Base-by-base conservation (phyloP, 768 basidiomycete species). In the Tricholoma furcatifolium region DNA sequence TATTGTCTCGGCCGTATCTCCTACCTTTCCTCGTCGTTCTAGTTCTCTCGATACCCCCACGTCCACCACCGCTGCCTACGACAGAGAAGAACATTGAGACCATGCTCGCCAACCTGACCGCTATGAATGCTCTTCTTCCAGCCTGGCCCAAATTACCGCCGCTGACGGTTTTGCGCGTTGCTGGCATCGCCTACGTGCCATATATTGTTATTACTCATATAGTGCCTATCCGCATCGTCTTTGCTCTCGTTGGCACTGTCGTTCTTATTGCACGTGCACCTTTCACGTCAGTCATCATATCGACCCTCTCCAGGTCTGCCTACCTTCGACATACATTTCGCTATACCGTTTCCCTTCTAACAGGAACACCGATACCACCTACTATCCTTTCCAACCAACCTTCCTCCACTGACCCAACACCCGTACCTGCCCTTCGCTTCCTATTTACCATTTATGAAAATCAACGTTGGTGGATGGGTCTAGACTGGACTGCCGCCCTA, bases 391-490 rank as follows among this genome's bases (percentile, higher is more conserved):
- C 78, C 55, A 53, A 70, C 39, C 69, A 76, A 47, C 61, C 71
- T 0, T 58, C 65, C 8, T 40, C 68, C 6, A 59, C 66, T 23
- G 60, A 71, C 1, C 59, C 70, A 21, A 55, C 61, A 9, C 68
- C 74, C n/a, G 70, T 70, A 20, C 70, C 73, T 42, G 70, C 78
- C 15, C 69, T 88, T 30, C 84, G 88, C 18, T 94, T 95, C 73
- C 77, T 90, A 43, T 95, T 95, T 64, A 91, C 87, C n/a, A 71
- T 95, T 10, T 87, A 91, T 64, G 93, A 97, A 68, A 96, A 96
- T 69, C 93, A 97, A 70, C 80, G 94, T 6, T 96, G 94, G 94
- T 98, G 94, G 94, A 84, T 98, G 82, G 93, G 90, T 11, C 80
- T 98, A 40, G 94, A 97, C 70, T 98, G 91, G 91, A 96, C 94